Evolutionary conservation across 2,329 filamentous ascomycete genomes (phyloP), one percentile per base, ranked within the genome.

Genomic region (Xylaria multiplex): DNA sequence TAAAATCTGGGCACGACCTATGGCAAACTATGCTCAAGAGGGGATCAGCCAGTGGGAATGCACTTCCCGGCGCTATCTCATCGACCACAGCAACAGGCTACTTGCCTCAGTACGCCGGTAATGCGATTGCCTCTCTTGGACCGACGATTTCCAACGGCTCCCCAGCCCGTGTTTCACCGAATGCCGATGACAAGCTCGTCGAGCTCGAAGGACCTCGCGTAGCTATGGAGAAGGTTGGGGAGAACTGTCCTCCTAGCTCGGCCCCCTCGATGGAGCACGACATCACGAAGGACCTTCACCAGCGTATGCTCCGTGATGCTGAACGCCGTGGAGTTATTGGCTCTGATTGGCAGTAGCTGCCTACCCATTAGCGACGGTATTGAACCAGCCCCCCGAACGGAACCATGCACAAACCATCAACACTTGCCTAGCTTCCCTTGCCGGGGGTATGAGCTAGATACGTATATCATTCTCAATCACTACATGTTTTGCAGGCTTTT

Each of bases 51-150:
- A 85, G 82, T 65, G 82, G 79, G 52, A 77, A 77, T 50, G 81
- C 76, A 7, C 77, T 83, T 50, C 82, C 83, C 11, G 79, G 84
- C 56, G 78, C 84, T 9, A 76, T 88, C 54, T 85, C 84, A 2
- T 83, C 85, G 3, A 83, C 82, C 50, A 87, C 84, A 13, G 85
- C 82, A 7, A 84, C 82, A 32, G 85, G 84, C n/a, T 81, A 84
- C 49, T 75, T 88, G 52, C 85, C 85, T 16, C 83, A 85, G 37
- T 86, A 85, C 62, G 75, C 79, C 9, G 84, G 85, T 19, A 78
- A 86, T 71, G 85, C 85, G 24, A 82, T 84, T 9, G 84, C 84
- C 24, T 85, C 82, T 53, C 77, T 85, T 22, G 77, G 79, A 9
- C 83, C 83, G 16, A 74, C 81, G 24, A 80, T 82, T 54, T 80